Evolutionary conservation across 495 filamentous ascomycete genomes (phyloP), one percentile per base, ranked within the genome.

Genomic region (Trichoderma virens): DNA sequence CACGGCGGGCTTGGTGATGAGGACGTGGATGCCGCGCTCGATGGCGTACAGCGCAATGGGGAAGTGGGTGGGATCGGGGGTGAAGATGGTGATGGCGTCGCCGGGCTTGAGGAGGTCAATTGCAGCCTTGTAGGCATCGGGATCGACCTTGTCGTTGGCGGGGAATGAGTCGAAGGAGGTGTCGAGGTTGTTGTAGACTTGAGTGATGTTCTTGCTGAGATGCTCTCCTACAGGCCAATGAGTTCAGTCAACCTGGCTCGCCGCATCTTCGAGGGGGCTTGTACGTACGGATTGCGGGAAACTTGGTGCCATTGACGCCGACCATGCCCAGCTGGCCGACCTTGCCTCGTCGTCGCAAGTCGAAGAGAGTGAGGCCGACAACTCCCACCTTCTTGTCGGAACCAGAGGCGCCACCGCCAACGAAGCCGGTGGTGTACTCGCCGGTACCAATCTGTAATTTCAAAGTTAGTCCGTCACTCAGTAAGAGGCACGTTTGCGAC

Each of bases 1-100:
- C 59, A 91, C 90, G 32, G 92, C 92, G n/a, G 93, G 93, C 74
- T 97, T 97, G 67, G 93, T 97, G 78, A 97, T 89, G 64, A 97
- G 81, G 54, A 96, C 92, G 75, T 97, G 93, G 75, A 93, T 86
- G 35, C 84, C 83, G 60, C 89, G 87, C 71, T 92, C 83, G 72
- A 97, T 92, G 43, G 93, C 93, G 70, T 97, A 97, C 18, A 97
- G 79, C 3, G 93, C 93, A 69, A 97, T 96, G n/a, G 90, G 89
- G 74, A 87, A 97, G 74, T 97, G 93, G 2, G 92, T 97, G 1
- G 91, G 88, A 73, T 97, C 93, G 0, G 93, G 93, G 2, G 93
- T 97, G 83, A 97, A 97, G 75, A 97, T 96, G 11, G 93, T 97
- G 76, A 97, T 93, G 61, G 91, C 93, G 65, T 90, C 90, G 62